These are phyloP conservation scores for Nemophila menziesii DNA, from an alignment of 257 asterid genomes.

Conservation along the genomic window DNA sequence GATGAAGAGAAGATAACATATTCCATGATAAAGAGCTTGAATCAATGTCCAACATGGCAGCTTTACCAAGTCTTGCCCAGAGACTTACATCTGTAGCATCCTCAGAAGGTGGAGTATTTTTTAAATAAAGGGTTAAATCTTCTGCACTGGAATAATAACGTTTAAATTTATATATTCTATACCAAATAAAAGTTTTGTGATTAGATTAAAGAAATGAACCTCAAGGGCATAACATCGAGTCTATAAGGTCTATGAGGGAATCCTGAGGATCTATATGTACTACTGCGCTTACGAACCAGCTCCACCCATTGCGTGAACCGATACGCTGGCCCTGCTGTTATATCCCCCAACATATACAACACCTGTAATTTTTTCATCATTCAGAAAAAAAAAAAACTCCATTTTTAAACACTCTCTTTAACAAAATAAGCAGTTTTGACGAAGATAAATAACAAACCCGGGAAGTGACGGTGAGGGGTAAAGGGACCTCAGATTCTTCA, in stretches of 20 bases:
- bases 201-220: conserved; percentile 28
- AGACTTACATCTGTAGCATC: conserved; percentile 59
- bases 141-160: conserved; percentile 57
- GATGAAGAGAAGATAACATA: conserved; percentile 85
- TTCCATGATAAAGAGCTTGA: conserved; percentile 77
- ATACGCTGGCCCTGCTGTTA: conserved; percentile 85
- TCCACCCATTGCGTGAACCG: conserved; percentile 97
- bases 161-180: too few species aligned
- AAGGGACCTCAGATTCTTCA: conserved; percentile 60
- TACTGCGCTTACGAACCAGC: conserved; percentile 90
- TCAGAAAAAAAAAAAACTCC: too few species aligned
- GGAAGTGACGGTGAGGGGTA: conserved; percentile 94
- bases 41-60: conserved; percentile 75
- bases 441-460: conserved; percentile 32
- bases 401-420: too few species aligned
- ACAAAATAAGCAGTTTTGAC: not conserved
- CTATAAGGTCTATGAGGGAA: conserved; percentile 61
- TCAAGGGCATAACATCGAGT: conserved; percentile 50
- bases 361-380: conserved; percentile 37
- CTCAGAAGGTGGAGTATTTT: conserved; percentile 40
- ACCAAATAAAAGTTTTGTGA: too few species aligned
- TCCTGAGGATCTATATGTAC: conserved; percentile 76
- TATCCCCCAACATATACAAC: conserved; percentile 94
- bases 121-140: conserved; percentile 35
- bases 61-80: conserved; percentile 94